These are phyloP conservation scores for Psilocybe mexicana DNA, from an alignment of 1,284 basidiomycete species.

Conservation along the genomic window DNA sequence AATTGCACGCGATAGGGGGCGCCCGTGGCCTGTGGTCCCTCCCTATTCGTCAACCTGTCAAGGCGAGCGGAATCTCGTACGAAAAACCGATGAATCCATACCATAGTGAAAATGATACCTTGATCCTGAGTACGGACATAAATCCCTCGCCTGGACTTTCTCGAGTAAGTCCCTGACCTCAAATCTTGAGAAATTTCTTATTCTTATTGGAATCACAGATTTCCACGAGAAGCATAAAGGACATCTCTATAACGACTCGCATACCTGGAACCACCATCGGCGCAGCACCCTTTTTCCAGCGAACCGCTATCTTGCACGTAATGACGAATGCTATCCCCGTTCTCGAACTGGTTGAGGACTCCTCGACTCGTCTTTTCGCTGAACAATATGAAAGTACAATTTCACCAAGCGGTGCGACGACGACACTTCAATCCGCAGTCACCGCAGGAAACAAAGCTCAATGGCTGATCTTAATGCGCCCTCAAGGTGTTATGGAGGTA, in stretches of 20 bases:
- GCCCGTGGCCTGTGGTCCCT: slow-evolving; percentile 85
- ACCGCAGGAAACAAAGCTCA: slow-evolving; percentile 58
- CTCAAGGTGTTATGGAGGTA: slow-evolving; percentile 79
- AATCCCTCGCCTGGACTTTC: slow-evolving; percentile 81
- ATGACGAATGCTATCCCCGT: slow-evolving; percentile 78
- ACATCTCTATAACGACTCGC: slow-evolving; percentile 72
- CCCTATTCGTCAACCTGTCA: slow-evolving; percentile 66
- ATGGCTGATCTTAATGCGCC: slow-evolving; percentile 70
- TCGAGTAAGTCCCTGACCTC: slow-evolving; percentile 45
- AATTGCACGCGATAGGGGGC: slow-evolving; percentile 79
- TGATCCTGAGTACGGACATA: slow-evolving; percentile 82
- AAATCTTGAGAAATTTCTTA: not conserved
- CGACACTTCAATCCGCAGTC: slow-evolving; percentile 65
- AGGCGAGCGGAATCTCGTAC: slow-evolving; percentile 55
- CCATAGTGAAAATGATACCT: slow-evolving; percentile 61
- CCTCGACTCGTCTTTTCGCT: slow-evolving; percentile 66
- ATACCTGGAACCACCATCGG: slow-evolving; percentile 77
- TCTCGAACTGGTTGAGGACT: slow-evolving; percentile 83
- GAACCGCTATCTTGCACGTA: slow-evolving; percentile 80
- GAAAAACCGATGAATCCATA: slow-evolving; percentile 51
- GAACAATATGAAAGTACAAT: slow-evolving; percentile 42
- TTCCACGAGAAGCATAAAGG: slow-evolving; percentile 64
- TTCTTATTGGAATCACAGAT: slow-evolving; percentile 46
- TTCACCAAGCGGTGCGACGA: slow-evolving; percentile 38
- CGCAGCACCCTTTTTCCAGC: slow-evolving; percentile 81